phyloP scores from a whole-genome alignment of 73 alveolate species.

The Symbiodinium pilosum region DNA sequence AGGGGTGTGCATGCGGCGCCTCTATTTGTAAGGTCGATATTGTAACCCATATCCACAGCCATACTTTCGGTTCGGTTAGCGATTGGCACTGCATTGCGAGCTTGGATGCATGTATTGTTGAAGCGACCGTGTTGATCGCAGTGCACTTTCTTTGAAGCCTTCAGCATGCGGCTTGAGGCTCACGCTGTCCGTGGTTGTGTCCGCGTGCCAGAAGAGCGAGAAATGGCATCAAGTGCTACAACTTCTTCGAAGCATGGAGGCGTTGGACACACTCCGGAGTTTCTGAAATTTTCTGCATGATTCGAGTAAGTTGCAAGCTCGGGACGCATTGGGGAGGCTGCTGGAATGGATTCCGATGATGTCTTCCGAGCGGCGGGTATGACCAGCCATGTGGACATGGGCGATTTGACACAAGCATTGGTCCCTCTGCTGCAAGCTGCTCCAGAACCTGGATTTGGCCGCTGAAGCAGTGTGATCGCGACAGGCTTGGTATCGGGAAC shows the following conservation, averaged over 20 bases:
- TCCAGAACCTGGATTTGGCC: background rate
- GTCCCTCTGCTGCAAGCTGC: background rate
- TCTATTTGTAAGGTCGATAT: no score
- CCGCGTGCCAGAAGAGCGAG: constrained; percentile 53
- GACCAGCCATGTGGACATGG: constrained; percentile 47
- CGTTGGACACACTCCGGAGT: no score
- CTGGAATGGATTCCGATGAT: constrained; percentile 6
- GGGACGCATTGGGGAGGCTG: background rate
- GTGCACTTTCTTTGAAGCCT: no score
- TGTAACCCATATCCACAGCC: no score
- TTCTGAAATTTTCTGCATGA: no score
- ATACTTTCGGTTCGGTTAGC: no score
- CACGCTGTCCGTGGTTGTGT: constrained; percentile 44
- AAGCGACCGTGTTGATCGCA: no score
- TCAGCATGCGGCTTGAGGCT: background rate
- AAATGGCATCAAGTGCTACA: constrained; percentile 51
- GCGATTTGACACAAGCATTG: constrained; percentile 37
- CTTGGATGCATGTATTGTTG: no score
- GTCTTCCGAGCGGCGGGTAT: constrained; percentile 58
- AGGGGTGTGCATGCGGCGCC: no score
- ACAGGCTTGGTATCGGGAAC: constrained; percentile 59
- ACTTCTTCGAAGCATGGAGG: constrained; percentile 4
- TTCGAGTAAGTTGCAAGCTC: no score
- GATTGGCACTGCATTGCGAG: no score
- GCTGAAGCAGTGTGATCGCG: background rate